Conservation (phyloP, 257 asterid genomes). For the Haberlea rhodopensis region DNA sequence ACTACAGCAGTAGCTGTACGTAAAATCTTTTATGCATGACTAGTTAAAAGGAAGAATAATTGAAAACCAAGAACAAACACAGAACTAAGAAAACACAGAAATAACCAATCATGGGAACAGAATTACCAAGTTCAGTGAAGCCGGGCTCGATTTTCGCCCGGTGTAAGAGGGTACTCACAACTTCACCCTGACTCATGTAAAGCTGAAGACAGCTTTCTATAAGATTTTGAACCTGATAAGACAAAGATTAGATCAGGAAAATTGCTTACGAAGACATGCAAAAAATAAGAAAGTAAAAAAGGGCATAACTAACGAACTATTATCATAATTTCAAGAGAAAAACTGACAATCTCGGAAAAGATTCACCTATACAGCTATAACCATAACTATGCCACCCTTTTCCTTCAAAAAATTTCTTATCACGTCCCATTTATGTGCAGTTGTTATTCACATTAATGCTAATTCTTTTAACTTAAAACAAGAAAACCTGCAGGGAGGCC, state of each 20-base stretch:
- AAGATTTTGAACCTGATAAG: slow-evolving; percentile 78
- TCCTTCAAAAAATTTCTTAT: background rate
- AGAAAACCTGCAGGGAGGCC: background rate
- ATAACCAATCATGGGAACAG: background rate
- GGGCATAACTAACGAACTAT: background rate
- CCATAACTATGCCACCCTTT: background rate
- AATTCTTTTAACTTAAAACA: background rate
- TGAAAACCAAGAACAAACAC: no score
- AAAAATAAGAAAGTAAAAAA: background rate
- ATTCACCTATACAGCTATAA: background rate
- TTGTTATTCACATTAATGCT: background rate
- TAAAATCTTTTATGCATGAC: no score
- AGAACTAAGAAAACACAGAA: background rate
- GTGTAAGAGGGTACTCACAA: slow-evolving; percentile 62
- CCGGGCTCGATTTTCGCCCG: slow-evolving; percentile 93
- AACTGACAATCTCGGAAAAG: background rate
- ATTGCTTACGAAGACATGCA: background rate
- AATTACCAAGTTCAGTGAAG: slow-evolving; percentile 87
- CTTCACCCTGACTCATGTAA: slow-evolving; percentile 90
- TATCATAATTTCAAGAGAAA: background rate
- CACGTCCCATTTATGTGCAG: background rate
- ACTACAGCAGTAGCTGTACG: no score
- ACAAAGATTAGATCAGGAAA: slow-evolving; percentile 19
- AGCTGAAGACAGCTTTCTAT: slow-evolving; percentile 98
- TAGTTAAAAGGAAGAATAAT: no score